Evolutionary conservation across 257 asterid species (phyloP).

Genomic region (Phtheirospermum japonicum): DNA sequence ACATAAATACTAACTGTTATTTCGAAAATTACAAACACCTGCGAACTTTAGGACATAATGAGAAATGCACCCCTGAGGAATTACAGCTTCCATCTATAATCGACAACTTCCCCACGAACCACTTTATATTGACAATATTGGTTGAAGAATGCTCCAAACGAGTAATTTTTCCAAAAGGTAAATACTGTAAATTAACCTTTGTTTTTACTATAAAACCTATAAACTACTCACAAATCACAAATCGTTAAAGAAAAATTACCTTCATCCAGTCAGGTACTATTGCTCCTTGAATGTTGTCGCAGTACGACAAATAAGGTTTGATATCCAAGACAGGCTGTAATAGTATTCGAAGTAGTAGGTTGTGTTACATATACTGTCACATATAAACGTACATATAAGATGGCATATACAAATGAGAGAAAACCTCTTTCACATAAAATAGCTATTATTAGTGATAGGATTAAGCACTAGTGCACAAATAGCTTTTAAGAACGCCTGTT

Average conservation of each 20-base stretch:
- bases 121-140: no score
- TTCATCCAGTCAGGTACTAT: constrained; percentile 85
- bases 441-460: constrained; percentile 7
- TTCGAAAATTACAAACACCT: neutral
- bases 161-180: no score
- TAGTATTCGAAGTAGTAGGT: constrained; percentile 25
- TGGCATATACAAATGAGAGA: constrained; percentile 13
- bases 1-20: constrained; percentile 2
- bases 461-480: no score
- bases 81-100: neutral
- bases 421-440: neutral
- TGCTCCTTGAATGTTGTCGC: constrained; percentile 79
- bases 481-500: no score
- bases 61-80: neutral
- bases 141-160: no score
- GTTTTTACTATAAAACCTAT: neutral
- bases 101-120: no score
- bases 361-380: constrained; percentile 18
- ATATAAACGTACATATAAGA: constrained; percentile 11
- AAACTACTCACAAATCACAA: neutral
- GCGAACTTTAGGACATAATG: no score
- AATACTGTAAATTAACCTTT: neutral
- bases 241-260: constrained; percentile 41
- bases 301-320: constrained; percentile 92
- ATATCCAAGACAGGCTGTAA: constrained; percentile 93